Base-by-base conservation (phyloP, 129 eudicot genomes). In the Rutidosis leptorrhynchoides region DNA sequence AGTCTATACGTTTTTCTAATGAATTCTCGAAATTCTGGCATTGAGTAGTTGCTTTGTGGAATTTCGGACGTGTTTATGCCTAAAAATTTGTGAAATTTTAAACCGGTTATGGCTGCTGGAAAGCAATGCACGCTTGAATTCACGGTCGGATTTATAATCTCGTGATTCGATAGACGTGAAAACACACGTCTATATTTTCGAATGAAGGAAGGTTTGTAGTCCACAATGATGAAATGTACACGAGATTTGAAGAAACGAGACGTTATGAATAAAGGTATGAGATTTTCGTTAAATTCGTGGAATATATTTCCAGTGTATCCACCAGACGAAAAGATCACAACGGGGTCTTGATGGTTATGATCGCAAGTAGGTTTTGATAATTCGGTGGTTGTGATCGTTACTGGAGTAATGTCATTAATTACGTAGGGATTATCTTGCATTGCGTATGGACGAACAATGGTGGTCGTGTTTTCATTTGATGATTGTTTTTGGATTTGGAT, bases 271-370 rank as follows among this genome's bases (percentile, higher is more conserved):
- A 72, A 17, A 62, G 77, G 77, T 23, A 62, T 51, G 6, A 72
- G 45, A 69, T 61, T 72, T 37, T 72, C 70, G 29, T 72, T 72
- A 64, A 72, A 72, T 37, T 72, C 77, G 5, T 72, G 77, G 64
- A 72, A 72, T n/a, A 72, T 17, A 45, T 72, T 72, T 48, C 77
- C 77, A 8, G 77, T 72, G 54, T 61, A 72, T 32, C 77, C 70
- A 7, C 70, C 77, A 3, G 77, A 51, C 14, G 77, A 72, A 62
- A 72, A 61, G 63, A 62, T 72, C 40, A 72, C 56, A 9, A 69
- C 69, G 0, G 77, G 70, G 26, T 61, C 62, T 48, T 63, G 37
- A 40, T 61, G 77, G 63, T 72, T 62, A 20, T 72, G 53, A 72
- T 72, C 77, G 33, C 77, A 72, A 2, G 43, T 62, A 23, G 20